These are phyloP conservation scores for Chlorella vulgaris DNA, from an alignment of 139 green algal genomes.

Conservation along the genomic window DNA sequence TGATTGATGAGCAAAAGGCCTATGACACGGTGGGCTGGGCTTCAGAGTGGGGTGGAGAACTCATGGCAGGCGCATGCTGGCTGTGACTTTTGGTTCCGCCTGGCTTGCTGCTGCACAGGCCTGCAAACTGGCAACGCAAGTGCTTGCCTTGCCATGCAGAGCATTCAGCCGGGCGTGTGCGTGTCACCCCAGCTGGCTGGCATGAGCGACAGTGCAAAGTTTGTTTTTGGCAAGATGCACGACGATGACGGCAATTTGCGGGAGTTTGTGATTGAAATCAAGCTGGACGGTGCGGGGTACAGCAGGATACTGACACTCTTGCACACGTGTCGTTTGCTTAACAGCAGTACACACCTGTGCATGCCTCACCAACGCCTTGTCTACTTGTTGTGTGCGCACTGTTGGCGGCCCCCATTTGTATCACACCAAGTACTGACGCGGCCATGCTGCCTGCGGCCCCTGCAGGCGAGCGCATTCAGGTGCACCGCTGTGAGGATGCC, in stretches of 20 bases:
- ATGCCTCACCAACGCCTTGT: too few relatives aligned
- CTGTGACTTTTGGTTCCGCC: too few relatives aligned
- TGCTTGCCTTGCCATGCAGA: conserved; percentile 38
- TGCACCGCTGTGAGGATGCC: conserved; percentile 60
- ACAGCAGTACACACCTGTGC: too few relatives aligned
- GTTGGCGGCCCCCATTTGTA: too few relatives aligned
- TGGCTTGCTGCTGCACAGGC: not conserved
- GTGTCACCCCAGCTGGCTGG: conserved; percentile 58
- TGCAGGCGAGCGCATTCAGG: conserved; percentile 78
- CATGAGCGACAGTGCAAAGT: conserved; percentile 30
- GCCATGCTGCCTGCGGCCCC: too few relatives aligned
- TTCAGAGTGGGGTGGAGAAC: not conserved
- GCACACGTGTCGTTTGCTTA: too few relatives aligned
- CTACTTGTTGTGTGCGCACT: too few relatives aligned
- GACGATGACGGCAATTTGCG: conserved; percentile 13
- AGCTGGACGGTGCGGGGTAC: conserved; percentile 46
- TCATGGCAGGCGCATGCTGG: too few relatives aligned
- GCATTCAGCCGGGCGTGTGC: conserved; percentile 51
- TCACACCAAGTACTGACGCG: too few relatives aligned
- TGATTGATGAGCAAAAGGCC: conserved; percentile 45
- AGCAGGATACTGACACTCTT: too few relatives aligned
- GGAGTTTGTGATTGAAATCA: conserved; percentile 77
- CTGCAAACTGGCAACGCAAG: too few relatives aligned
- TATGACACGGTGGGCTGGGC: conserved; percentile 22
- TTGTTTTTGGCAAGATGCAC: conserved; percentile 48